These are phyloP conservation scores for Tolypocladium amazonense DNA, from an alignment of 2,329 filamentous ascomycete species.

Conservation along the genomic window DNA sequence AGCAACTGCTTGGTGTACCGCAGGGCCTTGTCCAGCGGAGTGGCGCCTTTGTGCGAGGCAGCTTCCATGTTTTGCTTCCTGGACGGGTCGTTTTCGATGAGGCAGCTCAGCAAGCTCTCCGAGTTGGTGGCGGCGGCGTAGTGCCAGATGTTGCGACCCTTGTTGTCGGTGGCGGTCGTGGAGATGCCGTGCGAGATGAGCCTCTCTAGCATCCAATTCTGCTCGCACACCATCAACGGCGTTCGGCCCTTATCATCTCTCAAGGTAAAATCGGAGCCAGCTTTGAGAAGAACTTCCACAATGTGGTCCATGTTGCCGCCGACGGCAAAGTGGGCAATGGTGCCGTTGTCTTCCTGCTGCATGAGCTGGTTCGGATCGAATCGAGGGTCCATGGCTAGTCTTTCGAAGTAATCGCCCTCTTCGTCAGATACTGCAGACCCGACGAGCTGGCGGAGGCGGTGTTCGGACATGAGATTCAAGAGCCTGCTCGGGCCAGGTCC, in stretches of 20 bases:
- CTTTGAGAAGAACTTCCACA: slow-evolving; percentile 15
- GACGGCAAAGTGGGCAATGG: slow-evolving; percentile 20
- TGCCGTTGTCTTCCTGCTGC: slow-evolving; percentile 8
- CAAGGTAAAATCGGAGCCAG: slow-evolving; percentile 15
- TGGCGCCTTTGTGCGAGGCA: slow-evolving; percentile 9
- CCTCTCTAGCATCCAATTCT: slow-evolving; percentile 10
- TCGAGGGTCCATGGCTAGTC: slow-evolving; percentile 16
- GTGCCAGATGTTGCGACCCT: slow-evolving; percentile 27
- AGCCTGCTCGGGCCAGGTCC: not conserved
- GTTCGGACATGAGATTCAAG: slow-evolving; percentile 7
- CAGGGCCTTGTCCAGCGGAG: slow-evolving; percentile 21
- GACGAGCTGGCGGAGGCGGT: slow-evolving; percentile 10
- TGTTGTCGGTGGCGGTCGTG: slow-evolving; percentile 18
- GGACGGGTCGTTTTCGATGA: slow-evolving; percentile 17
- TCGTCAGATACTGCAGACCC: slow-evolving; percentile 15
- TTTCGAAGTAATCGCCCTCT: slow-evolving; percentile 12
- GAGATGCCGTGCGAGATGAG: slow-evolving; percentile 15
- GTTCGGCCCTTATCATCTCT: slow-evolving; percentile 19
- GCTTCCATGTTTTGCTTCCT: slow-evolving; percentile 15
- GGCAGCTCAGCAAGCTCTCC: slow-evolving; percentile 14
- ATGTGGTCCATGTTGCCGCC: slow-evolving; percentile 13
- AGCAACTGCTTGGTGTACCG: slow-evolving; percentile 5
- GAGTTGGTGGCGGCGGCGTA: slow-evolving; percentile 23
- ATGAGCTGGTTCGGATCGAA: slow-evolving; percentile 18
- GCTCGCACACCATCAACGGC: slow-evolving; percentile 23